These are phyloP conservation scores for Myxozyma udenii DNA, from an alignment of 805 yeast species.

Conservation along the genomic window DNA sequence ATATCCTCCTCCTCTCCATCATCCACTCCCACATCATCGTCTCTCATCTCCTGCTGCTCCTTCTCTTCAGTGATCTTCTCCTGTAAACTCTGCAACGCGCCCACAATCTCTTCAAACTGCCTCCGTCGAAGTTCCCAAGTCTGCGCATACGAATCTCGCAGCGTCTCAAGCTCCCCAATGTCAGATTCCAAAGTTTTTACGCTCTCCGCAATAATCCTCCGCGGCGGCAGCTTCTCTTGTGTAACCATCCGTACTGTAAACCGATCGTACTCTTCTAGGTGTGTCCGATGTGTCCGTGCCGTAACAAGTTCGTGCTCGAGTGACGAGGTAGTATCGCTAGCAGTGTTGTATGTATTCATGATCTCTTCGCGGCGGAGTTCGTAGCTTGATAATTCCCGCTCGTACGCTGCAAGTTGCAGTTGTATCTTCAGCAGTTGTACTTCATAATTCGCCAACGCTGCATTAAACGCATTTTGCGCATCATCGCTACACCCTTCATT, in stretches of 20 bases:
- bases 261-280: slow-evolving; percentile 32
- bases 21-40: slow-evolving; percentile 14
- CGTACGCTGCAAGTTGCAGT: slow-evolving; percentile 30
- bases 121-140: slow-evolving; percentile 31
- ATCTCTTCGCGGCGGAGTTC: slow-evolving; percentile 23
- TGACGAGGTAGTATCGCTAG: not conserved
- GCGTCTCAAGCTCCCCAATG: slow-evolving; percentile 31
- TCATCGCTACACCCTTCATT: slow-evolving; percentile 7
- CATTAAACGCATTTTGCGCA: slow-evolving; percentile 5
- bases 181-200: slow-evolving; percentile 31
- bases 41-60: slow-evolving; percentile 25
- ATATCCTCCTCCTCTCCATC: slow-evolving; percentile 25
- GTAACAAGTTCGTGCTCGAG: slow-evolving; percentile 19
- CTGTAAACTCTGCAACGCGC: slow-evolving; percentile 28
- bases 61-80: slow-evolving; percentile 29
- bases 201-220: slow-evolving; percentile 27
- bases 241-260: slow-evolving; percentile 12
- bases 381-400: slow-evolving; percentile 28
- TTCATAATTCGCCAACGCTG: slow-evolving; percentile 6
- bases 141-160: slow-evolving; percentile 17
- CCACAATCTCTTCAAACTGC: slow-evolving; percentile 30
- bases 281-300: slow-evolving; percentile 28
- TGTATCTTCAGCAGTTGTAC: slow-evolving; percentile 12
- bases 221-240: slow-evolving; percentile 19
- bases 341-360: slow-evolving; percentile 1